These are phyloP conservation scores for Acacia concinna DNA, from an alignment of 331 rosid genomes.

Conservation along the genomic window DNA sequence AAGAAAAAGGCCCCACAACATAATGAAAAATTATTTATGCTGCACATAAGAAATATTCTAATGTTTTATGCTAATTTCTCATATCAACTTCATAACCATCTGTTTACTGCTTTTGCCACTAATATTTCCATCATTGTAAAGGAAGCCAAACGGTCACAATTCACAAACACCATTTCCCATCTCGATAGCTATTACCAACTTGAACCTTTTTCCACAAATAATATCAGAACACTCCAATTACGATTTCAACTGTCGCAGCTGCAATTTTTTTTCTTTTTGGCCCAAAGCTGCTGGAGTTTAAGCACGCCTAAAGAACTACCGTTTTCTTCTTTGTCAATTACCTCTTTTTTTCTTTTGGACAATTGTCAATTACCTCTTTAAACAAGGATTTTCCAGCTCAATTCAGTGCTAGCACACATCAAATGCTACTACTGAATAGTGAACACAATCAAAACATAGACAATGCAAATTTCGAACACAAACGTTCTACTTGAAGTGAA, in stretches of 20 bases:
- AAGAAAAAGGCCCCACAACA: neutral
- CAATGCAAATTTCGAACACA: neutral
- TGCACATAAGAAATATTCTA: neutral
- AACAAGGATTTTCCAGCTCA: neutral
- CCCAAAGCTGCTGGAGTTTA: neutral
- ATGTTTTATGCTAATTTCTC: neutral
- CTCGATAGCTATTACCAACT: neutral
- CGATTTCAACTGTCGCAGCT: neutral
- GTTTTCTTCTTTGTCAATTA: neutral
- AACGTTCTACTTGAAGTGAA: slow-evolving; percentile 3
- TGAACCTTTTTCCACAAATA: neutral
- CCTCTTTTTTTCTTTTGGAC: too few species aligned
- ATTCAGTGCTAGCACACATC: neutral
- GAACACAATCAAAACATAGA: neutral
- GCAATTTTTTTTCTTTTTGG: neutral
- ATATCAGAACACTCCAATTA: neutral
- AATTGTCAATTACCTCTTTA: neutral
- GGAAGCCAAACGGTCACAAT: neutral
- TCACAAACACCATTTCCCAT: neutral
- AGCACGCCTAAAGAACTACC: neutral
- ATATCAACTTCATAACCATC: neutral
- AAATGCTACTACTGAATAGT: neutral
- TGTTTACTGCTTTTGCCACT: neutral
- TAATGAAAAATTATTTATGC: neutral
- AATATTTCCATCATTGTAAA: neutral